These are phyloP conservation scores for Grosmannia serpens DNA, from an alignment of 2,329 filamentous ascomycete genomes.

Conservation along the genomic window DNA sequence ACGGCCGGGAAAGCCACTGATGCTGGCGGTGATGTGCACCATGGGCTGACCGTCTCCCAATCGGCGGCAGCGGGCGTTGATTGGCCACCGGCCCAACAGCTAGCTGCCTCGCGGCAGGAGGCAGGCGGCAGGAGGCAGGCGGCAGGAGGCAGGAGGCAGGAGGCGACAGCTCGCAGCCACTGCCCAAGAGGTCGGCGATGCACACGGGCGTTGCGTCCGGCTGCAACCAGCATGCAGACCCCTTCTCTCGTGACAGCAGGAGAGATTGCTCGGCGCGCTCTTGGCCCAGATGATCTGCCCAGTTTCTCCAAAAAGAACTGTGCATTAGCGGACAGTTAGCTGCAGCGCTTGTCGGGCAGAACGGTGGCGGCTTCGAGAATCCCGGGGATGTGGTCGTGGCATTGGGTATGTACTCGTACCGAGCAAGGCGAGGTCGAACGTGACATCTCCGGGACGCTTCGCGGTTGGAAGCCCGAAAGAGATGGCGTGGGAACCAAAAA, in stretches of 20 bases:
- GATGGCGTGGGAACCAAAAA: no score
- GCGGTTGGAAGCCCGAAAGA: neutral
- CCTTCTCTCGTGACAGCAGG: neutral
- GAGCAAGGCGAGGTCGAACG: neutral
- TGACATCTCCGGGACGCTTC: neutral
- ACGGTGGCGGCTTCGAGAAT: neutral
- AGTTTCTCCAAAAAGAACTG: slow-evolving; percentile 1
- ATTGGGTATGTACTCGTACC: no score
- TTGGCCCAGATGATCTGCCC: neutral
- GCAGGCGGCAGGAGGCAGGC: no score
- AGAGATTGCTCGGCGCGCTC: neutral
- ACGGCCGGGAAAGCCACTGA: neutral
- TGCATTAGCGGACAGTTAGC: slow-evolving; percentile 2
- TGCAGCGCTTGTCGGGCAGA: neutral
- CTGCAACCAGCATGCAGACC: neutral
- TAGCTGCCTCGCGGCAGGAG: neutral
- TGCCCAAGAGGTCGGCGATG: neutral
- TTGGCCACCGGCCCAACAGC: neutral
- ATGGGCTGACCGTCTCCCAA: neutral
- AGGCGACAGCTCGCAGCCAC: neutral
- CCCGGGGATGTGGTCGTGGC: slow-evolving; percentile 4
- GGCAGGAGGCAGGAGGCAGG: no score
- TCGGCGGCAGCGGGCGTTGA: neutral
- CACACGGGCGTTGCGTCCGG: neutral
- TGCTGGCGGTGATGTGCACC: neutral